Conservation (phyloP, 108 stramenopile species). For the Skeletonema tropicum region DNA sequence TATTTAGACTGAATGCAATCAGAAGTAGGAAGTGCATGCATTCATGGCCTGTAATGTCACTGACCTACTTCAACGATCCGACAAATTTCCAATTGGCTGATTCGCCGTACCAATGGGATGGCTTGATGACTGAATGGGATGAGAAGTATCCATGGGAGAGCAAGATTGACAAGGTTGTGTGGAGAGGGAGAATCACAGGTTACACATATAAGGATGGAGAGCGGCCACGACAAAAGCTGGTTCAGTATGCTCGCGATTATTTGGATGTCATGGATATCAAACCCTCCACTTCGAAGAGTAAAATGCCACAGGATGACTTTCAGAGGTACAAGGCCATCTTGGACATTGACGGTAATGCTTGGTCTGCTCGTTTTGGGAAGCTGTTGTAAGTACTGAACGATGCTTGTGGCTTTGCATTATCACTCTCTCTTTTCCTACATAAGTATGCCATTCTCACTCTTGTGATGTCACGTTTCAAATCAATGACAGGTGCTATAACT, state of each 20-base stretch:
- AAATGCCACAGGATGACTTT: constrained; percentile 37
- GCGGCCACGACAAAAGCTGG: constrained; percentile 23
- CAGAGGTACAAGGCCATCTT: constrained; percentile 42
- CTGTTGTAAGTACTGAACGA: constrained; percentile 12
- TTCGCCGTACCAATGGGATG: constrained; percentile 30
- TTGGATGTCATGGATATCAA: constrained; percentile 32
- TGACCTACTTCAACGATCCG: constrained; percentile 25
- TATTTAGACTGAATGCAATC: constrained; percentile 39
- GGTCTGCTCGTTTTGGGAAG: constrained; percentile 42
- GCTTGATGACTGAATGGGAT: constrained; percentile 28
- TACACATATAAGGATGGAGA: constrained; percentile 34
- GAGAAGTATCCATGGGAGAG: constrained; percentile 20
- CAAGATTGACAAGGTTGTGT: constrained; percentile 35
- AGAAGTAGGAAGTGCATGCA: constrained; percentile 17
- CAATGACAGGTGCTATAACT: constrained; percentile 35
- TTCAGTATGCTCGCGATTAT: constrained; percentile 12
- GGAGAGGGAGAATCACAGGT: constrained; percentile 35
- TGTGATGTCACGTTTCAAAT: not conserved
- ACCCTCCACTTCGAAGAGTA: not conserved
- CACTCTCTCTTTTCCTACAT: not conserved
- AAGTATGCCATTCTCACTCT: not conserved
- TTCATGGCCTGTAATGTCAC: constrained; percentile 30
- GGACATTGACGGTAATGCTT: constrained; percentile 59
- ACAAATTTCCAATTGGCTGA: constrained; percentile 19
- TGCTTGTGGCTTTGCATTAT: not conserved